Evolutionary conservation across 78 protist species (phyloP), one percentile per base, ranked within the genome.

Genomic region (Speleostelium caveatum): DNA sequence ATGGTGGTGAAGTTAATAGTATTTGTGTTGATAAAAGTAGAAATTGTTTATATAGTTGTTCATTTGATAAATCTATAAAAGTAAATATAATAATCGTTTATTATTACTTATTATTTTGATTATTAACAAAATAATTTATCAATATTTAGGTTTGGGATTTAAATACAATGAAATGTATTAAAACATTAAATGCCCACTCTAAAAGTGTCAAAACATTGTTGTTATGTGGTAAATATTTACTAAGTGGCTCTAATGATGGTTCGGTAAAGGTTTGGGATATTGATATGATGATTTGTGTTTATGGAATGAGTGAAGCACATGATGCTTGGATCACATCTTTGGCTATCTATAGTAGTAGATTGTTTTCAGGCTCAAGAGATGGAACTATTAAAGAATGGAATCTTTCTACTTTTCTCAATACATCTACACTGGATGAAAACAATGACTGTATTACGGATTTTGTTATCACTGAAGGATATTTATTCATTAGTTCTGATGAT

Each of bases 241-340:
- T 83, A 59, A 69, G 79, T 69, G 63, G 75, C 4, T 83, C 91
- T 21, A 83, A 69, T 69, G 91, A 83, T 69, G 56, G 49, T n/a
- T 24, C 91, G 0, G 69, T 83, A 5, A 83, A 83, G 58, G 66
- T 83, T 19, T 83, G 91, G 91, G 91, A 83, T 60, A 8, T 83
- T 1, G 78, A 83, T 22, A 83, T 83, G 91, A 35, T 61, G 32
- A 63, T 83, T 26, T 83, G 91, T 83, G 32, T 83, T 3, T 83
- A 69, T 59, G 78, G 79, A 19, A 60, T 83, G 26, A 36, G 56
- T 39, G 88, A 79, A 51, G 91, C 91, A 22, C 91, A 83, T 32
- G 91, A 83, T 26, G 12, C 72, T 30, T 72, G 79, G 60, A 42
- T 83, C 10, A 56, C 71, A 4, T 14, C 55, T 8, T 45, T 83